phyloP scores from a whole-genome alignment of 345 rosid species.

The Punica granatum region DNA sequence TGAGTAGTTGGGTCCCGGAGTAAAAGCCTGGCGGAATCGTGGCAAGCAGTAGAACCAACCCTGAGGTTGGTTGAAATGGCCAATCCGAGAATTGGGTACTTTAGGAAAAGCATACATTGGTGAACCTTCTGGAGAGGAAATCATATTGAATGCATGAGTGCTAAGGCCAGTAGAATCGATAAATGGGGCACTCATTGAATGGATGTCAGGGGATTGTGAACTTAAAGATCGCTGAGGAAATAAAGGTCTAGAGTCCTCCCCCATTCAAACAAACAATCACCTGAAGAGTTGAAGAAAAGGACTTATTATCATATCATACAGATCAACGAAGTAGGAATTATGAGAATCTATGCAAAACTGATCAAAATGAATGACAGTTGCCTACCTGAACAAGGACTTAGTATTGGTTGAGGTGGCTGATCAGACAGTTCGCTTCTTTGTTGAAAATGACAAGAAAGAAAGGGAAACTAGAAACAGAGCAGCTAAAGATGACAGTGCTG shows the following conservation, averaged over 20 bases:
- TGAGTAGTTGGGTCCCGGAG: slow-evolving; percentile 20
- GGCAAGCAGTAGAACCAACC: slow-evolving; percentile 35
- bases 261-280: slow-evolving; percentile 28
- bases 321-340: slow-evolving; percentile 2
- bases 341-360: slow-evolving; percentile 3
- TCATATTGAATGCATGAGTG: slow-evolving; percentile 17
- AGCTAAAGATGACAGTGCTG: slow-evolving; percentile 31
- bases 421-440: slow-evolving; percentile 26
- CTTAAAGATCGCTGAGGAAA: slow-evolving; percentile 25
- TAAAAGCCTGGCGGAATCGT: slow-evolving; percentile 27
- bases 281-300: slow-evolving; percentile 14
- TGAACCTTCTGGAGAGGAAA: slow-evolving; percentile 27
- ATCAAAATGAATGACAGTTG: background rate
- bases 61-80: slow-evolving; percentile 29
- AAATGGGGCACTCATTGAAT: slow-evolving; percentile 38
- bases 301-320: background rate
- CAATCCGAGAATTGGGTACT: slow-evolving; percentile 27
- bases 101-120: slow-evolving; percentile 29
- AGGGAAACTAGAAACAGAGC: slow-evolving; percentile 38
- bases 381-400: slow-evolving; percentile 38
- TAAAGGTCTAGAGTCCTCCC: slow-evolving; percentile 21
- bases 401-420: slow-evolving; percentile 22
- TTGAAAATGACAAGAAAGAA: slow-evolving; percentile 19
- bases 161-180: background rate
- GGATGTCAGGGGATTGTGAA: slow-evolving; percentile 28